Percentiles rank a stretch among this genome's conserved stretches.
Conservation (phyloP, 345 rosid species). For the Schrenkiella parvula region DNA sequence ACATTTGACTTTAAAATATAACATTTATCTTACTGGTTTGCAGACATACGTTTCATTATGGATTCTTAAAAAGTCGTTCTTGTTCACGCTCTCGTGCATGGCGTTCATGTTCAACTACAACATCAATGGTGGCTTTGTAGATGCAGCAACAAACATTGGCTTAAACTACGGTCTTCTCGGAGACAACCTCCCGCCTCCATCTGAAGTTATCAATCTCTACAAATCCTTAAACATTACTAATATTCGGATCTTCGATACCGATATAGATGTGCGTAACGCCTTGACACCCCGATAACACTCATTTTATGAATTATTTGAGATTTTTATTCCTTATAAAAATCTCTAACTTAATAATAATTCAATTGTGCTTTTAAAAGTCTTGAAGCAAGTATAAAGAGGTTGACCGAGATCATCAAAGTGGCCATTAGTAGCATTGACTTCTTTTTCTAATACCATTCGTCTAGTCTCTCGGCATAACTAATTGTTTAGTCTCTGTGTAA, state of each 20-base stretch:
- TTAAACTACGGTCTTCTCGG: conserved; percentile 40
- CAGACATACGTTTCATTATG: not conserved
- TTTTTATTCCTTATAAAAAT: too few species aligned
- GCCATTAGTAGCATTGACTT: too few species aligned
- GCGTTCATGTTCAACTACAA: not conserved
- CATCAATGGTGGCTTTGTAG: not conserved
- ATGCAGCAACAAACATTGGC: conserved; percentile 16
- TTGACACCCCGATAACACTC: too few species aligned
- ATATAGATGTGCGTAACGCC: conserved; percentile 26
- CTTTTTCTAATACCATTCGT: too few species aligned
- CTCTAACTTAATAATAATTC: too few species aligned
- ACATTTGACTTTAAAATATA: too few species aligned
- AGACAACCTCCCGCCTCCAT: conserved; percentile 39
- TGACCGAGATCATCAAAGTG: too few species aligned
- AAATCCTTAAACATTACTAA: not conserved
- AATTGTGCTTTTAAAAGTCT: too few species aligned
- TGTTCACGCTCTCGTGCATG: not conserved
- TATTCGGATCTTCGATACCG: conserved; percentile 37
- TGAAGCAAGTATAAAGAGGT: too few species aligned
- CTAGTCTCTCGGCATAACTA: too few species aligned
- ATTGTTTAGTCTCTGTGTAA: too few species aligned
- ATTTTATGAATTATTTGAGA: too few species aligned
- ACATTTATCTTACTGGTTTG: not conserved
- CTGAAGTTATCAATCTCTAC: conserved; percentile 33
- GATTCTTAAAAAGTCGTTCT: not conserved